Evolutionary conservation across 768 basidiomycete species (phyloP), one percentile per base, ranked within the genome.

Genomic region (Russula earlei): DNA sequence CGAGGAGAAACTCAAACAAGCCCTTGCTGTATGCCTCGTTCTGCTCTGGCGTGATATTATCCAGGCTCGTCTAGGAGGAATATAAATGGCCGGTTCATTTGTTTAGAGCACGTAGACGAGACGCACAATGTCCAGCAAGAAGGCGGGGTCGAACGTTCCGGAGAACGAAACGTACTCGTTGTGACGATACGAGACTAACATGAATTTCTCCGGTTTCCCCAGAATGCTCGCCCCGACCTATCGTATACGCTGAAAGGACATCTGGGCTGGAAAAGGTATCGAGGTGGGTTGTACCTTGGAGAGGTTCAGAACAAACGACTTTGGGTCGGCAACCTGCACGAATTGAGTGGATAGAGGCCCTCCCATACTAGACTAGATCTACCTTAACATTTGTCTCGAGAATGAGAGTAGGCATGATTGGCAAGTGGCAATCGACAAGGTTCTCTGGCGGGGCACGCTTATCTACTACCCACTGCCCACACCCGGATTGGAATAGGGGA

Each of bases 91-190:
- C 27, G 43, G n/a, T n/a, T 27, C 24, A 48, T 24, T 42, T 22
- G 7, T 37, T 36, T 29, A 20, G 44, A 8, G 40, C 33, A 19
- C 36, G 25, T 27, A 31, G 34, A 36, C 37, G 34, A 62, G 44
- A 72, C 83, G 52, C 56, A 87, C 86, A 56, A 84, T 69, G 45
- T 67, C 68, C 51, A 87, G 69, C 48, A 77, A 70, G 68, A 84
- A 78, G 4, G 84, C 81, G 19, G 85, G 85, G 14, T 85, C 84
- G 50, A 84, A 77, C 4, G 78, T 77, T 14, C 84, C 85, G 19
- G 61, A 71, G 63, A 81, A 86, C 3, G 80, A 75, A 56, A 86
- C 74, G 34, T 72, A 74, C 50, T 85, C 80, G 61, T 82, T 80
- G 70, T 82, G 74, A 10, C 67, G 72, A 61, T 81, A 75, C 58